Percentiles rank a stretch among this genome's conserved stretches.
Conservation (phyloP, 345 rosid genomes). For the Salix koriyanagi region DNA sequence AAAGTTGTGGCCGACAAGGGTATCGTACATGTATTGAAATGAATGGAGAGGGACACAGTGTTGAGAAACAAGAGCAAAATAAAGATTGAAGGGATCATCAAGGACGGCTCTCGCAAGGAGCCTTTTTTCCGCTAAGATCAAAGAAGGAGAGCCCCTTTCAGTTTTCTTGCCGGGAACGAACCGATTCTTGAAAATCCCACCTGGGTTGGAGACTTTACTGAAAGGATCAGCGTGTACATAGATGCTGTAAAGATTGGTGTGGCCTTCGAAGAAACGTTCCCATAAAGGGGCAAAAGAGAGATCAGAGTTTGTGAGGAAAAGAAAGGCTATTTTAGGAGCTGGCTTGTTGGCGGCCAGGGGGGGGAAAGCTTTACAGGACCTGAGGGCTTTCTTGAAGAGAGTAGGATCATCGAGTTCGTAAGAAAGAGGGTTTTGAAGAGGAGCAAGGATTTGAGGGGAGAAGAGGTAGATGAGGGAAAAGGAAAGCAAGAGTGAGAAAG, state of each 20-base stretch:
- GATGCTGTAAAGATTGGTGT: slow-evolving; percentile 50
- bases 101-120: slow-evolving; percentile 68
- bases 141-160: slow-evolving; percentile 58
- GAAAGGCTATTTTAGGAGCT: slow-evolving; percentile 77
- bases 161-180: slow-evolving; percentile 61
- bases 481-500: slow-evolving; percentile 52
- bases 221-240: slow-evolving; percentile 80
- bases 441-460: slow-evolving; percentile 35
- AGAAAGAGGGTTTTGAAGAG: slow-evolving; percentile 17
- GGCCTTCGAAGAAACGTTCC: slow-evolving; percentile 65
- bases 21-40: slow-evolving; percentile 48
- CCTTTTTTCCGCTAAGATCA: slow-evolving; percentile 72
- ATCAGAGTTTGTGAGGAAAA: slow-evolving; percentile 84
- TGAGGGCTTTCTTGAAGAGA: slow-evolving; percentile 59
- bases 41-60: slow-evolving; percentile 86
- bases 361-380: slow-evolving; percentile 28
- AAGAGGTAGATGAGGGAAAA: slow-evolving; percentile 44
- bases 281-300: slow-evolving; percentile 71
- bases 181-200: slow-evolving; percentile 36
- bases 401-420: slow-evolving; percentile 57
- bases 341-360: slow-evolving; percentile 35
- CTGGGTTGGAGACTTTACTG: slow-evolving; percentile 19
- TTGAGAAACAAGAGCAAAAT: slow-evolving; percentile 78
- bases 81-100: slow-evolving; percentile 73
- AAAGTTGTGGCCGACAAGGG: slow-evolving; percentile 43